These are phyloP conservation scores for Pichia sp. DNA, from an alignment of 1,139 yeast species.

Conservation along the genomic window DNA sequence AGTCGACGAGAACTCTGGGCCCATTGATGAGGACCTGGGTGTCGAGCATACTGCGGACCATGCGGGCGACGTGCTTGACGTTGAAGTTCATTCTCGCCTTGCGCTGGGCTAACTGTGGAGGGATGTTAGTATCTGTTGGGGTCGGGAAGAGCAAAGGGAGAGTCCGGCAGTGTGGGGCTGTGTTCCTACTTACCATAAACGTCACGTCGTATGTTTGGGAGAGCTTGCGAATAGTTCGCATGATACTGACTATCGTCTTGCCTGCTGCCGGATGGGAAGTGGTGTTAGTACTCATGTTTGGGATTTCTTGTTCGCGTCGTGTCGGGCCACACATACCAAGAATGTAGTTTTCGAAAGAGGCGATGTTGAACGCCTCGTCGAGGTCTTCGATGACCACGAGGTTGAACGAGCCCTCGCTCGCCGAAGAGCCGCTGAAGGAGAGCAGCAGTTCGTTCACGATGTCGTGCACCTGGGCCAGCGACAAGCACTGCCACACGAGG, in stretches of 20 bases:
- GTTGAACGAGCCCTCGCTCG: conserved; percentile 2
- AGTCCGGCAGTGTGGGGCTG: too few species aligned
- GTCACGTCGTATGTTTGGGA: conserved; percentile 21
- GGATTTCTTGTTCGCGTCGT: too few species aligned
- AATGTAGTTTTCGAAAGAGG: conserved; percentile 23
- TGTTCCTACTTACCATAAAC: conserved; percentile 15
- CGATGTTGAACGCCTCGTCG: conserved; percentile 27
- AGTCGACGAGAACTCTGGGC: neutral
- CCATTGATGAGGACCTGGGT: conserved; percentile 8
- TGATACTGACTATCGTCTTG: conserved; percentile 17
- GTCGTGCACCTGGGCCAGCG: conserved; percentile 5
- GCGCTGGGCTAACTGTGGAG: conserved; percentile 5
- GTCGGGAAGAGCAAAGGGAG: too few species aligned
- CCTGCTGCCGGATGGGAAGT: conserved; percentile 17
- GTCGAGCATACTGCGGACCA: conserved; percentile 12
- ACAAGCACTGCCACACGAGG: conserved; percentile 2
- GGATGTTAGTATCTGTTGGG: too few species aligned
- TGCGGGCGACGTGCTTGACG: neutral
- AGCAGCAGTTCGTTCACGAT: neutral
- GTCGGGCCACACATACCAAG: conserved; percentile 23
- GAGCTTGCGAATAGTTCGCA: conserved; percentile 23
- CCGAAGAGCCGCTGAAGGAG: neutral
- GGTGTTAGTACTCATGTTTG: conserved; percentile 8
- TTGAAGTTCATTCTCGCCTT: conserved; percentile 1
- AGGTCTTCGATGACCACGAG: conserved; percentile 29